Evolutionary conservation across 2,329 filamentous ascomycete species (phyloP).

Genomic region (Cladophialophora yegresii): DNA sequence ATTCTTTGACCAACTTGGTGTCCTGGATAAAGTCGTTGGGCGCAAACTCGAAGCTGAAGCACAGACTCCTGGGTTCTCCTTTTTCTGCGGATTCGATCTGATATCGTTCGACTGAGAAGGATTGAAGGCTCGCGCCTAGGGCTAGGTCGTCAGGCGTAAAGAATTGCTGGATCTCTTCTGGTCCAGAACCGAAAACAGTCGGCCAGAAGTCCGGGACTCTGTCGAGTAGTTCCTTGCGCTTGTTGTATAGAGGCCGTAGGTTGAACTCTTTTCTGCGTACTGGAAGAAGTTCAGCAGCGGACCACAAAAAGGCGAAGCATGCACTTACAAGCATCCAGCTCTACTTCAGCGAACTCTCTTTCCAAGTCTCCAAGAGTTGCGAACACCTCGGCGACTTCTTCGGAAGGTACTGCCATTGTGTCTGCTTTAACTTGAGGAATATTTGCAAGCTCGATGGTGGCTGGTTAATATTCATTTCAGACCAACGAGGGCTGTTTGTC

Average conservation of each 20-base stretch:
- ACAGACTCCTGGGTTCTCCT: constrained; percentile 78
- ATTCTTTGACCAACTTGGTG: constrained; percentile 80
- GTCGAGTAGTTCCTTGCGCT: constrained; percentile 69
- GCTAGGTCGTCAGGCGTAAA: constrained; percentile 78
- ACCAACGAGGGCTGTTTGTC: not conserved
- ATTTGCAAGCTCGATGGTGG: not conserved
- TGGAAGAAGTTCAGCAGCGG: constrained; percentile 12
- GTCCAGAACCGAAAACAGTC: constrained; percentile 85
- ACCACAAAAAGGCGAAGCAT: not conserved
- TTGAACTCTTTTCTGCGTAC: constrained; percentile 33
- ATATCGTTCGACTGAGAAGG: constrained; percentile 74
- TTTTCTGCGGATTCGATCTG: constrained; percentile 64
- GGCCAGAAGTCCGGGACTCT: constrained; percentile 90
- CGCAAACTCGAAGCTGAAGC: constrained; percentile 74
- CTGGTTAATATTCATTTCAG: not conserved
- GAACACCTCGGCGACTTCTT: constrained; percentile 40
- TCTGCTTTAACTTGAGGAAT: not conserved
- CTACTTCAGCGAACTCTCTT: constrained; percentile 78
- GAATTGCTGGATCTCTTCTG: constrained; percentile 82
- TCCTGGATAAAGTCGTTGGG: constrained; percentile 83
- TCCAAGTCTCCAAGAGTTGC: constrained; percentile 74
- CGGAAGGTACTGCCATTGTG: constrained; percentile 25
- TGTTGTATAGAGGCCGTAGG: constrained; percentile 67
- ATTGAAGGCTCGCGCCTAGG: constrained; percentile 69
- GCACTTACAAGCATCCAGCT: constrained; percentile 75